These are phyloP conservation scores for Tagetes patula DNA, from an alignment of 129 eudicot genomes.

Conservation along the genomic window DNA sequence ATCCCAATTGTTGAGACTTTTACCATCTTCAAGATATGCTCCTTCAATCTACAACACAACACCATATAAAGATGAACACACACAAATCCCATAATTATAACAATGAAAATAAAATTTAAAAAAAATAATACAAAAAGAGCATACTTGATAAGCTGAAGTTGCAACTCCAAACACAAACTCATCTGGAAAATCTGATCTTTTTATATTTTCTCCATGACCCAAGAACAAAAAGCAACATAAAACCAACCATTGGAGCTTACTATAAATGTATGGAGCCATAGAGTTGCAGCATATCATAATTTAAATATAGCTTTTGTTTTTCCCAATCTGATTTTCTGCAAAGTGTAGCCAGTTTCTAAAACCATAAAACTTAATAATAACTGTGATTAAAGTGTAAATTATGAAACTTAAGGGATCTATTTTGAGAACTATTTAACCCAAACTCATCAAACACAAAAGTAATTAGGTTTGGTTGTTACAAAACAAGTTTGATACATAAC, in stretches of 20 bases:
- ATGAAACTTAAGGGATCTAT: background rate
- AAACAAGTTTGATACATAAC: too few species aligned
- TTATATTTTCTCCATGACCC: slow-evolving; percentile 21
- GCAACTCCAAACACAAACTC: slow-evolving; percentile 66
- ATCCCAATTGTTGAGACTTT: slow-evolving; percentile 77
- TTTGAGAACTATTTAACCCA: too few species aligned
- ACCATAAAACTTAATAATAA: background rate
- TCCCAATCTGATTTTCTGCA: background rate
- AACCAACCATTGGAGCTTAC: slow-evolving; percentile 19
- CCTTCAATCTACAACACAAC: slow-evolving; percentile 70
- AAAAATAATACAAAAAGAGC: background rate
- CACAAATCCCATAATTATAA: background rate
- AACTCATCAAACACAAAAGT: too few species aligned
- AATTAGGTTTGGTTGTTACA: too few species aligned
- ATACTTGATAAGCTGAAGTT: slow-evolving; percentile 70
- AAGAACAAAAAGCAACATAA: slow-evolving; percentile 16
- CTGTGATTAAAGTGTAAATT: background rate
- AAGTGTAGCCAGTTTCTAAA: background rate
- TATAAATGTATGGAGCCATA: background rate
- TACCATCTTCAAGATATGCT: slow-evolving; percentile 78
- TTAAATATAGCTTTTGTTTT: too few species aligned
- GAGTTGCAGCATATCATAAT: background rate
- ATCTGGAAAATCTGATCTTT: slow-evolving; percentile 59
- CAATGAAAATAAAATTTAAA: background rate
- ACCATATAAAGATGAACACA: background rate